These are phyloP conservation scores for Brassica juncea DNA, from an alignment of 345 rosid species.

Conservation along the genomic window DNA sequence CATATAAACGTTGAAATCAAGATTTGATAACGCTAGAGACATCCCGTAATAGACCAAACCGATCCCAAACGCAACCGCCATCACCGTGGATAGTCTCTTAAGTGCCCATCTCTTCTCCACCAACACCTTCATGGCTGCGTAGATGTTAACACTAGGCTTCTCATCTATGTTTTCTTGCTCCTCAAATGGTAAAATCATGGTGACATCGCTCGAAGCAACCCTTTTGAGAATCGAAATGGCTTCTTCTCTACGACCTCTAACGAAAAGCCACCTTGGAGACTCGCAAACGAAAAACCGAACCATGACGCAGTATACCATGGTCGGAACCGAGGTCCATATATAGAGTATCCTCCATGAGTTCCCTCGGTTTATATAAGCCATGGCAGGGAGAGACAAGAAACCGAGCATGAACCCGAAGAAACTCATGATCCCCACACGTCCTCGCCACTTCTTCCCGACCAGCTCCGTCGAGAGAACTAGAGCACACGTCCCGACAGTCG, in stretches of 20 bases:
- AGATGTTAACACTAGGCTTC: slow-evolving; percentile 44
- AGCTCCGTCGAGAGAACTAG: slow-evolving; percentile 53
- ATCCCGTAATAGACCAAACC: slow-evolving; percentile 77
- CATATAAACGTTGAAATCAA: slow-evolving; percentile 56
- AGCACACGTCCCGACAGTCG: slow-evolving; percentile 51
- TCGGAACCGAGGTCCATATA: slow-evolving; percentile 53
- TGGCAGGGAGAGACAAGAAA: slow-evolving; percentile 47
- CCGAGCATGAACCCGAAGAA: slow-evolving; percentile 53
- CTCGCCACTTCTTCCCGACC: slow-evolving; percentile 55
- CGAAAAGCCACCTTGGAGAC: slow-evolving; percentile 62
- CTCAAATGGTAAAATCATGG: slow-evolving; percentile 30
- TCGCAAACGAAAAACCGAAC: slow-evolving; percentile 46
- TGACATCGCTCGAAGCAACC: slow-evolving; percentile 36
- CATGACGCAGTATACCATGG: slow-evolving; percentile 38
- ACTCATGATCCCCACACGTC: slow-evolving; percentile 46
- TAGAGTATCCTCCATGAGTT: slow-evolving; percentile 52
- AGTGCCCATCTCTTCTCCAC: slow-evolving; percentile 55
- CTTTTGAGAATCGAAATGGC: slow-evolving; percentile 53
- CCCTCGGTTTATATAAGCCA: slow-evolving; percentile 46
- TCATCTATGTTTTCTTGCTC: slow-evolving; percentile 25
- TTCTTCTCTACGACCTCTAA: slow-evolving; percentile 55
- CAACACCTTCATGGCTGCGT: slow-evolving; percentile 49
- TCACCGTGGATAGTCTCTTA: slow-evolving; percentile 41
- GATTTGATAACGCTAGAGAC: slow-evolving; percentile 60
- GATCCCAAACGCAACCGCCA: slow-evolving; percentile 53